These are phyloP conservation scores for Coccomyxa sp. DNA, from an alignment of 139 green algal genomes.

Conservation along the genomic window DNA sequence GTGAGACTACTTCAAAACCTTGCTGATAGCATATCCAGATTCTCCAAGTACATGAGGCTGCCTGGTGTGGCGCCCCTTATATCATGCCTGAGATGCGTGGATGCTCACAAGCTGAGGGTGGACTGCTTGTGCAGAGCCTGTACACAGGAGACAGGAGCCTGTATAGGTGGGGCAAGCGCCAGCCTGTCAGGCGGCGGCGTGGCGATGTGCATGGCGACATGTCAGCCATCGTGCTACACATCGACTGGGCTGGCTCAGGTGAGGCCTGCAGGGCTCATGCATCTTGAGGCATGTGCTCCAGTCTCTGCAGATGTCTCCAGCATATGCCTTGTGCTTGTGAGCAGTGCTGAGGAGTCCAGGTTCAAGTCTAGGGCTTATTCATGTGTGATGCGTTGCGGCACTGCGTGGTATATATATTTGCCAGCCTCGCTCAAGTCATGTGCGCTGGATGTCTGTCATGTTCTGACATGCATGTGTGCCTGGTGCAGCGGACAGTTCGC, in stretches of 20 bases:
- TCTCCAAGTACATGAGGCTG: background rate
- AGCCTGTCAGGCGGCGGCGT: slow-evolving; percentile 20
- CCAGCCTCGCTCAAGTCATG: too few species aligned
- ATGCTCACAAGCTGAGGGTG: background rate
- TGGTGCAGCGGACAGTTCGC: too few species aligned
- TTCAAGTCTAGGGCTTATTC: too few species aligned
- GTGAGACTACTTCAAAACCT: background rate
- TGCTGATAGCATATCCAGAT: background rate
- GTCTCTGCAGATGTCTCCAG: background rate
- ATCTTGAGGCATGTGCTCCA: too few species aligned
- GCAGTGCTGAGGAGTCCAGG: too few species aligned
- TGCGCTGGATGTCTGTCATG: too few species aligned
- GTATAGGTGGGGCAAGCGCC: slow-evolving; percentile 18
- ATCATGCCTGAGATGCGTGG: background rate
- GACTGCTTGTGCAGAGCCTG: background rate
- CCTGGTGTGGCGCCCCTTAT: background rate
- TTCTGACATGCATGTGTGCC: too few species aligned
- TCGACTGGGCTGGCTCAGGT: slow-evolving; percentile 12
- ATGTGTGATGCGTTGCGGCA: too few species aligned
- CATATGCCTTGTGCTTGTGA: too few species aligned
- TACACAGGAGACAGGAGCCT: slow-evolving; percentile 11
- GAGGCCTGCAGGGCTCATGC: background rate
- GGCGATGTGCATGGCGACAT: slow-evolving; percentile 32
- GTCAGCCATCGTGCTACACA: slow-evolving; percentile 15
- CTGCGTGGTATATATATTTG: too few species aligned